Percentiles rank a stretch among this genome's conserved stretches.
phyloP scores from a whole-genome alignment of 306 rosid species.

The Delonix regia region DNA sequence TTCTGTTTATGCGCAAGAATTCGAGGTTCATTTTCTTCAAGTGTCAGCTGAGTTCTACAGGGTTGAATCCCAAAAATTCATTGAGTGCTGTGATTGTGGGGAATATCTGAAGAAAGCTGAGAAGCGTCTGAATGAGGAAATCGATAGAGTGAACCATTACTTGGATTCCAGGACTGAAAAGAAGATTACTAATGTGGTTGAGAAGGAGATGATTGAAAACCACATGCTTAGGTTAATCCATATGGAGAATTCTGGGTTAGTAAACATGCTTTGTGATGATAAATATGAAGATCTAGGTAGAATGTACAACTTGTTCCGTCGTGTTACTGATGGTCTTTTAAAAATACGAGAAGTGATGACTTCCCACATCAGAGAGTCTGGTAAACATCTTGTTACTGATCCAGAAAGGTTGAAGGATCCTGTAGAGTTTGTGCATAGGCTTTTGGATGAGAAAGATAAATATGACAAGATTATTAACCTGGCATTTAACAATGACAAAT shows the following conservation, averaged over 20 bases:
- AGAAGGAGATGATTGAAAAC: conserved; percentile 88
- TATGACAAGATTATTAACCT: conserved; percentile 70
- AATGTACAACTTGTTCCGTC: conserved; percentile 88
- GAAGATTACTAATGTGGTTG: conserved; percentile 86
- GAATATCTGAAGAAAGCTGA: conserved; percentile 92
- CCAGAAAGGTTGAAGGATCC: conserved; percentile 95
- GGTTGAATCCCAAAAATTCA: conserved; percentile 80
- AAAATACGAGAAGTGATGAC: conserved; percentile 88
- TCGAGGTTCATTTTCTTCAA: conserved; percentile 76
- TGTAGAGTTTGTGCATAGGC: conserved; percentile 88
- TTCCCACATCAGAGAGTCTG: conserved; percentile 79
- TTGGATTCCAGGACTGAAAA: conserved; percentile 77
- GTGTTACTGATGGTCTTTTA: conserved; percentile 74
- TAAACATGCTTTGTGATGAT: conserved; percentile 84
- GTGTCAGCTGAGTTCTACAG: conserved; percentile 86
- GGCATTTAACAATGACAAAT: conserved; percentile 84
- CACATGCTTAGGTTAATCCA: conserved; percentile 92
- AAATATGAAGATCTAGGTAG: conserved; percentile 86
- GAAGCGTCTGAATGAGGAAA: conserved; percentile 90
- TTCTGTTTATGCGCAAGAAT: conserved; percentile 82
- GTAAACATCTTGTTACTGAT: conserved; percentile 88
- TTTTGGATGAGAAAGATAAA: conserved; percentile 80
- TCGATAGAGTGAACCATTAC: conserved; percentile 90
- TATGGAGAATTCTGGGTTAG: conserved; percentile 92
- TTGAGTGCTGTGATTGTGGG: conserved; percentile 92